A percentile compares a stretch with the other conserved stretches of the same genome.
Conservation (phyloP, 495 filamentous ascomycete species). For the Xylaria nigripes region DNA sequence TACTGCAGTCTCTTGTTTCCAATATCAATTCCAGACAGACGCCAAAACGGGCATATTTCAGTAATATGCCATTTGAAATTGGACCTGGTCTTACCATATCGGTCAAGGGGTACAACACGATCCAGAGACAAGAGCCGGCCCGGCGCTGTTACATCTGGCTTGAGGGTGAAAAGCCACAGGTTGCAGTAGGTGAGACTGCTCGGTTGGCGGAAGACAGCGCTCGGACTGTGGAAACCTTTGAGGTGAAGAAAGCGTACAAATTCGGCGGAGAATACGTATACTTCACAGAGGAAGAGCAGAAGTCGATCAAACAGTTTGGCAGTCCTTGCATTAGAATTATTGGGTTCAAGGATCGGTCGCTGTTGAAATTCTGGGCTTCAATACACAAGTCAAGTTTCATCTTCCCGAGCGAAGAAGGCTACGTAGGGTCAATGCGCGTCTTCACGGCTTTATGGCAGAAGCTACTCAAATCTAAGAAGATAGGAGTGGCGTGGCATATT, state of each 20-base stretch:
- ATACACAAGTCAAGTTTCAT: slow-evolving; percentile 81
- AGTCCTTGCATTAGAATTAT: slow-evolving; percentile 82
- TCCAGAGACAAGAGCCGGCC: slow-evolving; percentile 72
- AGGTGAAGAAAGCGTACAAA: slow-evolving; percentile 89
- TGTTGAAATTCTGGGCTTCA: slow-evolving; percentile 78
- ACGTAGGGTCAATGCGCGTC: slow-evolving; percentile 81
- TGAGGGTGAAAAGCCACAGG: slow-evolving; percentile 70
- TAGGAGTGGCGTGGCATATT: slow-evolving; percentile 85
- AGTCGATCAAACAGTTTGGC: slow-evolving; percentile 61
- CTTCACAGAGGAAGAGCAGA: slow-evolving; percentile 77
- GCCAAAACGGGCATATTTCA: slow-evolving; percentile 80
- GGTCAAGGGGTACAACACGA: slow-evolving; percentile 83
- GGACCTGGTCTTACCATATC: slow-evolving; percentile 79
- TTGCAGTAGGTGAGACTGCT: slow-evolving; percentile 64
- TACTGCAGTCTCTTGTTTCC: slow-evolving; percentile 75
- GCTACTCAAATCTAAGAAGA: slow-evolving; percentile 64
- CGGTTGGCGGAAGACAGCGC: slow-evolving; percentile 67
- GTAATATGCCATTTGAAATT: slow-evolving; percentile 75
- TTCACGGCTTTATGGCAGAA: slow-evolving; percentile 89
- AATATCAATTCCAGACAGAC: slow-evolving; percentile 87
- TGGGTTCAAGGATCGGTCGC: slow-evolving; percentile 78
- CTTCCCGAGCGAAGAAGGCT: slow-evolving; percentile 87
- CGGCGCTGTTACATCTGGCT: slow-evolving; percentile 81
- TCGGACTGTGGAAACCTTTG: slow-evolving; percentile 64
- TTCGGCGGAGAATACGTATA: slow-evolving; percentile 85